phyloP scores from a whole-genome alignment of 2,329 filamentous ascomycete species.

The Ceratocystis alfenasii region DNA sequence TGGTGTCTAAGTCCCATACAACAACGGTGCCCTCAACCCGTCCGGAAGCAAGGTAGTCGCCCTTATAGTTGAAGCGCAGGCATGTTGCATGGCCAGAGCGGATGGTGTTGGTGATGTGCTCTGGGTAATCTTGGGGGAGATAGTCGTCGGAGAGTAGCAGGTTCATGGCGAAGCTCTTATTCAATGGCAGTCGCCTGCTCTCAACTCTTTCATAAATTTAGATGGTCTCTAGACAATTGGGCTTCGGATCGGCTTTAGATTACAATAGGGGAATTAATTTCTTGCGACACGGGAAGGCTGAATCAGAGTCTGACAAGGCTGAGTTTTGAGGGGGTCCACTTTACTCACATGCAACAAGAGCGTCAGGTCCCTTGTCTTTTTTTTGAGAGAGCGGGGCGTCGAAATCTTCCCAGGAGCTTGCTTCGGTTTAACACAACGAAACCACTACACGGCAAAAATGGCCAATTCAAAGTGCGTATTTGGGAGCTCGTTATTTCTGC shows the following conservation, averaged over 20 bases:
- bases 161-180: slow-evolving; percentile 37
- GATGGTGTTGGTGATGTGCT: slow-evolving; percentile 77
- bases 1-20: slow-evolving; percentile 95
- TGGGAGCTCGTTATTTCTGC: background rate
- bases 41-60: slow-evolving; percentile 88
- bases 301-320: slow-evolving; percentile 17
- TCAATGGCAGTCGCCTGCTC: background rate
- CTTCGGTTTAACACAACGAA: background rate
- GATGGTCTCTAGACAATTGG: background rate
- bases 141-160: slow-evolving; percentile 50
- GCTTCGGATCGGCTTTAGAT: background rate
- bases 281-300: slow-evolving; percentile 20
- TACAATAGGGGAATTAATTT: background rate
- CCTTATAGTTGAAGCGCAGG: slow-evolving; percentile 81
- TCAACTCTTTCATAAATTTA: background rate
- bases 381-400: slow-evolving; percentile 4
- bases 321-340: slow-evolving; percentile 9
- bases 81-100: slow-evolving; percentile 57
- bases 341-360: slow-evolving; percentile 12
- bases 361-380: background rate
- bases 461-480: slow-evolving; percentile 43
- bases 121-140: slow-evolving; percentile 70
- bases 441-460: slow-evolving; percentile 30
- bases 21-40: slow-evolving; percentile 89
- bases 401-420: background rate